phyloP scores from a whole-genome alignment of 129 eudicot species.

The Arctium minus region DNA sequence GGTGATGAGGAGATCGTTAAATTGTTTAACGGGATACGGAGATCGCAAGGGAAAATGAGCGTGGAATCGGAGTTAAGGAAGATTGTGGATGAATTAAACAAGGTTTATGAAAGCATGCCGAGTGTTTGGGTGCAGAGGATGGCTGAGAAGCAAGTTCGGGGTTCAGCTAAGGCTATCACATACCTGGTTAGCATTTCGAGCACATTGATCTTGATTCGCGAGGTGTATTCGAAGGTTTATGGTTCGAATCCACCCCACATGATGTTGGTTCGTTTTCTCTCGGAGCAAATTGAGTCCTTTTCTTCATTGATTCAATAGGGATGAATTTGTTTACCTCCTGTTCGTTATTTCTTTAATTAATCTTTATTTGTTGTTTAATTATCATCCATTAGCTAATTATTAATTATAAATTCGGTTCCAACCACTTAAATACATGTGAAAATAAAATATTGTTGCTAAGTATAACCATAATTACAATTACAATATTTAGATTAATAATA shows the following conservation, averaged over 20 bases:
- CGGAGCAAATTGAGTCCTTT: conserved; percentile 6
- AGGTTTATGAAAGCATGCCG: conserved; percentile 9
- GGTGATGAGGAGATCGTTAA: conserved; percentile 32
- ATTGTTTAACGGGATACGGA: conserved; percentile 53
- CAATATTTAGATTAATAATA: neutral
- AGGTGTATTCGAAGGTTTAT: conserved; percentile 11
- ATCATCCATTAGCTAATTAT: neutral
- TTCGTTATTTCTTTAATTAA: neutral
- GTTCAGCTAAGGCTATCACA: conserved; percentile 26
- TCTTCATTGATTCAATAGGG: conserved; percentile 16
- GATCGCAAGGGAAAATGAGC: conserved; percentile 24
- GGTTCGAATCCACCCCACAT: conserved; percentile 9
- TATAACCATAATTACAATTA: neutral
- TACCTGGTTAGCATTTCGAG: conserved; percentile 33
- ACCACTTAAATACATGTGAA: neutral
- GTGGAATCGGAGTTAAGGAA: conserved; percentile 15
- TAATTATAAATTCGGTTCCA: neutral
- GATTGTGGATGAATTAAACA: conserved; percentile 7
- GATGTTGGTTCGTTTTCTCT: conserved; percentile 14
- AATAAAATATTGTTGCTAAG: neutral
- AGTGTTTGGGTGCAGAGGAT: conserved; percentile 6
- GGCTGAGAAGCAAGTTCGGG: conserved; percentile 26
- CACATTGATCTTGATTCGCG: conserved; percentile 15
- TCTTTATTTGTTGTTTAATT: too few relatives aligned
- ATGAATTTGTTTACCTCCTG: neutral